Evolutionary conservation across 352 stramenopile genomes (phyloP).

Genomic region (Sclerospora graminicola): DNA sequence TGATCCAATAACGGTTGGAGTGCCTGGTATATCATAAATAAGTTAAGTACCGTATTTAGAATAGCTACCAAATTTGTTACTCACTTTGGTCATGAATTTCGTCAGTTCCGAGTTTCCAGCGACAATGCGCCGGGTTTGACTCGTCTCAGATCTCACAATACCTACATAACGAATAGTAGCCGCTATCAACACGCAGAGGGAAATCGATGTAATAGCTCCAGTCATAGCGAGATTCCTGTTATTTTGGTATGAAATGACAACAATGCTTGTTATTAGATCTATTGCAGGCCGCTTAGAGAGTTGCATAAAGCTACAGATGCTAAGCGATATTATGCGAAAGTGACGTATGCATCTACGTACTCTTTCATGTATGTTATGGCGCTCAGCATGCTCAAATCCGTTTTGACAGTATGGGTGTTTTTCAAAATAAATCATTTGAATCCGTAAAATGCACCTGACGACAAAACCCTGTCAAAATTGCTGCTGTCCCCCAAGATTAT

Average conservation of each 20-base stretch:
- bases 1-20: slow-evolving; percentile 38
- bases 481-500: no score
- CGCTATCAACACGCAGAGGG: slow-evolving; percentile 20
- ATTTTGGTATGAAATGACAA: not conserved
- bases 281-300: slow-evolving; percentile 4
- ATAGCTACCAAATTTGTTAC: slow-evolving; percentile 8
- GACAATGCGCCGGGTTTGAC: slow-evolving; percentile 37
- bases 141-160: slow-evolving; percentile 3
- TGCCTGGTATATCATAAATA: slow-evolving; percentile 12
- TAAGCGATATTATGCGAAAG: not conserved
- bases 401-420: no score
- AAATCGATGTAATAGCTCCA: slow-evolving; percentile 19
- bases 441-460: no score
- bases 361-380: slow-evolving; percentile 10
- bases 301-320: not conserved
- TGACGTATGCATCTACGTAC: slow-evolving; percentile 3
- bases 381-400: slow-evolving; percentile 9
- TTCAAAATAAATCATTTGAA: no score
- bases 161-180: slow-evolving; percentile 1
- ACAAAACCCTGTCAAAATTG: no score
- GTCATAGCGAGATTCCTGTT: slow-evolving; percentile 17
- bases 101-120: slow-evolving; percentile 57
- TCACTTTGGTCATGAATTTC: slow-evolving; percentile 42
- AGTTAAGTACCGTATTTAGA: not conserved
- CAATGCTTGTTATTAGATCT: slow-evolving; percentile 1